Conservation (phyloP, 495 filamentous ascomycete genomes). For the Astrothelium macrocarpum region DNA sequence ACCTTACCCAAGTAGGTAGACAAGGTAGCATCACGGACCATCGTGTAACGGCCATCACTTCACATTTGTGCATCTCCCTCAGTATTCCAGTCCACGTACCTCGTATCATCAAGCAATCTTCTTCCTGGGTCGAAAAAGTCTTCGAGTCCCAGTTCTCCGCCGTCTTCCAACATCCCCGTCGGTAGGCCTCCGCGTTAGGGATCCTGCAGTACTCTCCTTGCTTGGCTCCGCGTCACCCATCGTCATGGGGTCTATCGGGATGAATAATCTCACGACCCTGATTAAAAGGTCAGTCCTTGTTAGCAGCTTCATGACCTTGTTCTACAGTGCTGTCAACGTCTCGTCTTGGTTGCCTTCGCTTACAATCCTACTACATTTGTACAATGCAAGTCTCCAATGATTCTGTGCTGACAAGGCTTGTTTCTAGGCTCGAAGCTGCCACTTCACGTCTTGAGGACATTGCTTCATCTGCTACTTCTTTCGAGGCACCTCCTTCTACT, state of each 20-base stretch:
- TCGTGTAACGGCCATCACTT: neutral
- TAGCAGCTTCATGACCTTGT: too few relatives aligned
- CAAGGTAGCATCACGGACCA: neutral
- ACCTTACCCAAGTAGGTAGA: too few relatives aligned
- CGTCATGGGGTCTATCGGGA: constrained; percentile 52
- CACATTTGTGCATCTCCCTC: neutral
- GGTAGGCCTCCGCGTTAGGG: neutral
- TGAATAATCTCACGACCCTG: constrained; percentile 93
- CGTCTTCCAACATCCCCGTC: neutral
- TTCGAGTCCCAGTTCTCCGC: neutral
- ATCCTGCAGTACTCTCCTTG: constrained; percentile 4
- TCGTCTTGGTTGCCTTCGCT: too few relatives aligned
- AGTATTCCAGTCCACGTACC: neutral
- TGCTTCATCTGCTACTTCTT: constrained; percentile 56
- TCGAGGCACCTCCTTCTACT: constrained; percentile 28
- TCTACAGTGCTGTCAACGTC: too few relatives aligned
- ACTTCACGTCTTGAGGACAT: constrained; percentile 96
- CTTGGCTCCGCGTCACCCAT: constrained; percentile 6
- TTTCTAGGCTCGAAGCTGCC: constrained; percentile 87
- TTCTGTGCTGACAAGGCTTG: constrained; percentile 35
- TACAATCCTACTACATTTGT: neutral
- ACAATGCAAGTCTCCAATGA: constrained; percentile 10
- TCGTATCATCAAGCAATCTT: neutral
- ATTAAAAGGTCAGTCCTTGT: constrained; percentile 73
- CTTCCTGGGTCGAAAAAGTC: neutral